Evolutionary conservation across 345 rosid genomes (phyloP), one percentile per base, ranked within the genome.

Genomic region (Acer negundo): DNA sequence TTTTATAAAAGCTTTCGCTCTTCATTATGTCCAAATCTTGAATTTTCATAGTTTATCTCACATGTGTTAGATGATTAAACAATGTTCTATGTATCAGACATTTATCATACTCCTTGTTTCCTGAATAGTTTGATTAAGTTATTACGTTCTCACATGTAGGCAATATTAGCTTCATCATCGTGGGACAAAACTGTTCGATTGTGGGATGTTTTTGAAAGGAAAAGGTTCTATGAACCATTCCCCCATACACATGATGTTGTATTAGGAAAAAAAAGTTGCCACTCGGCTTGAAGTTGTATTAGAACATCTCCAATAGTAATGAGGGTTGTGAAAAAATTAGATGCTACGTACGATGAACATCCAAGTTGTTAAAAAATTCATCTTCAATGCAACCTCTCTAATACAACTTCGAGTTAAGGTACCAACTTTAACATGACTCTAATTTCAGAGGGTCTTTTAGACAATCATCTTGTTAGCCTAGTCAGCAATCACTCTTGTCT

Each of bases 121-220:
- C 22, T 78, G 80, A 75, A 56, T 46, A 69, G 63, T 46, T 79
- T 62, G 46, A 56, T 44, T 16, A 66, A 42, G 28, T 56, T 51
- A 40, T 67, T 31, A 56, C 26, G 44, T 22, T 67, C 10, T 68
- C n/a, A 46, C 70, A 72, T 55, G 38, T 80, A 92, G 97, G 94
- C 90, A 26, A 77, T 85, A 67, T 85, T 96, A 80, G 97, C 97
- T 82, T 96, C 98, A 69, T 96, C 99, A 55, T 96, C 99, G 44
- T 94, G 99, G 99, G 99, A 96, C 87, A 87, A 87, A 77, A 90
- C 97, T 22, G 99, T 96, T 82, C 86, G 93, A 62, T 74, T 96
- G 70, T 94, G 98, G 99, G 93, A 94, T 86, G 95, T 92, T 77
- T 96, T 92, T 85, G 92, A 93, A 93, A 82, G 92, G 95, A 83